Evolutionary conservation across 2,329 filamentous ascomycete genomes (phyloP).

Genomic region (Lasiodiplodia sp.): DNA sequence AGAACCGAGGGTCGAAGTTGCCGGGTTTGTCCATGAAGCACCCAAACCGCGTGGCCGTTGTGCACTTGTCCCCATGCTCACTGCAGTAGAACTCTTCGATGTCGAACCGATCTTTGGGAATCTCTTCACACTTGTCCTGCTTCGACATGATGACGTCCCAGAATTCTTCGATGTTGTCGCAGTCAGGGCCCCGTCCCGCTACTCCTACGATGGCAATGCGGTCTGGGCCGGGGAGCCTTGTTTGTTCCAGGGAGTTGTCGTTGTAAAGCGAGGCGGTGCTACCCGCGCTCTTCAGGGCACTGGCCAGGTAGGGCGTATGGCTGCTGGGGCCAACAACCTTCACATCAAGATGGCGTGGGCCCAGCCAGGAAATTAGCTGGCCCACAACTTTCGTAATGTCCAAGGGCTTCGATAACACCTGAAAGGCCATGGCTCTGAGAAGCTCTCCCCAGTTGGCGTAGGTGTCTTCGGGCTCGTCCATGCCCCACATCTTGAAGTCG

Average conservation of each 20-base stretch:
- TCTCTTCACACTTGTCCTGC: slow-evolving; percentile 73
- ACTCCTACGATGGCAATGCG: slow-evolving; percentile 83
- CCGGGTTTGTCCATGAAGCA: slow-evolving; percentile 79
- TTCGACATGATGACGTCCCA: slow-evolving; percentile 80
- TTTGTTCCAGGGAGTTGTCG: slow-evolving; percentile 52
- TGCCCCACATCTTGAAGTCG: slow-evolving; percentile 49
- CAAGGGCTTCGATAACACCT: too few species aligned
- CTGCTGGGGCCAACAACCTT: too few species aligned
- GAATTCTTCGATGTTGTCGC: slow-evolving; percentile 72
- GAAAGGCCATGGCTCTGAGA: too few species aligned
- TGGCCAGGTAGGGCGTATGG: too few species aligned
- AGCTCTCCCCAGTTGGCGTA: too few species aligned
- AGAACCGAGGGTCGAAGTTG: slow-evolving; percentile 82
- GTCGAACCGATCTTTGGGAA: slow-evolving; percentile 76
- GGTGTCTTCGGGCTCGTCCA: slow-evolving; percentile 56
- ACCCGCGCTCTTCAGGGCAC: slow-evolving; percentile 38
- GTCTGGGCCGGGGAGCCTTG: slow-evolving; percentile 40
- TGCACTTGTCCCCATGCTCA: slow-evolving; percentile 76
- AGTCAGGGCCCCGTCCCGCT: slow-evolving; percentile 78
- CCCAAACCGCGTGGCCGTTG: slow-evolving; percentile 76
- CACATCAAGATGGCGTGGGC: too few species aligned
- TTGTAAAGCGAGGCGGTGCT: slow-evolving; percentile 54
- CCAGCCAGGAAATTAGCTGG: too few species aligned
- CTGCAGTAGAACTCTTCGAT: slow-evolving; percentile 74
- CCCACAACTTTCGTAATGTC: too few species aligned